A percentile compares a stretch with the other conserved stretches of the same genome.
Conservation (phyloP, 176 grass and related monocot species). For the Ampelocalamus luodianensis region DNA sequence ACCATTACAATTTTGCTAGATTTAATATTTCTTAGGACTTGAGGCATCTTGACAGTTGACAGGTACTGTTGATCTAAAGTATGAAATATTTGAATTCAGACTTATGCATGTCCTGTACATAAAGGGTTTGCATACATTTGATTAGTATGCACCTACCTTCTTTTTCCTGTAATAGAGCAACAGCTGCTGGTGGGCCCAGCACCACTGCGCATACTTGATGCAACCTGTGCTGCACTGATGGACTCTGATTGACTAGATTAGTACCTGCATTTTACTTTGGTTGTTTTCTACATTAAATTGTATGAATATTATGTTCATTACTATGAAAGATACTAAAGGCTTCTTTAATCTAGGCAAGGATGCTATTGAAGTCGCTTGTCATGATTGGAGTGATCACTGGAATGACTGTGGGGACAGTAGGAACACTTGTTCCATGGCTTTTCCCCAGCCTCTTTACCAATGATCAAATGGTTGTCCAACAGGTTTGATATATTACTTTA, state of each 20-base stretch:
- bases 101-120: not conserved
- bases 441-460: slow-evolving; percentile 80
- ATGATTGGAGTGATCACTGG: slow-evolving; percentile 78
- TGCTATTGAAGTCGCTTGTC: slow-evolving; percentile 90
- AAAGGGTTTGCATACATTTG: not conserved
- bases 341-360: slow-evolving; percentile 68
- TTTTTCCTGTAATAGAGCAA: slow-evolving; percentile 10
- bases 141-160: slow-evolving; percentile 3
- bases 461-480: slow-evolving; percentile 64
- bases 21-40: slow-evolving; percentile 18
- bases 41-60: not conserved
- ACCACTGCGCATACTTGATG: not conserved
- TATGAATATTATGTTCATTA: slow-evolving; percentile 40
- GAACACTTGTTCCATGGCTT: slow-evolving; percentile 80
- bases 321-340: slow-evolving; percentile 33
- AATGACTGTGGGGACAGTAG: slow-evolving; percentile 59
- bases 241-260: slow-evolving; percentile 13
- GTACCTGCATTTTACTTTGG: not conserved
- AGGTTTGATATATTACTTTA: slow-evolving; percentile 58
- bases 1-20: not conserved
- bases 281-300: slow-evolving; percentile 16
- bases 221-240: slow-evolving; percentile 9
- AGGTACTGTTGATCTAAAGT: not conserved
- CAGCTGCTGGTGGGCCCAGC: not conserved
- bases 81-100: not conserved